Evolutionary conservation across 768 basidiomycete genomes (phyloP).

Genomic region (Psilocybe subaeruginosa): DNA sequence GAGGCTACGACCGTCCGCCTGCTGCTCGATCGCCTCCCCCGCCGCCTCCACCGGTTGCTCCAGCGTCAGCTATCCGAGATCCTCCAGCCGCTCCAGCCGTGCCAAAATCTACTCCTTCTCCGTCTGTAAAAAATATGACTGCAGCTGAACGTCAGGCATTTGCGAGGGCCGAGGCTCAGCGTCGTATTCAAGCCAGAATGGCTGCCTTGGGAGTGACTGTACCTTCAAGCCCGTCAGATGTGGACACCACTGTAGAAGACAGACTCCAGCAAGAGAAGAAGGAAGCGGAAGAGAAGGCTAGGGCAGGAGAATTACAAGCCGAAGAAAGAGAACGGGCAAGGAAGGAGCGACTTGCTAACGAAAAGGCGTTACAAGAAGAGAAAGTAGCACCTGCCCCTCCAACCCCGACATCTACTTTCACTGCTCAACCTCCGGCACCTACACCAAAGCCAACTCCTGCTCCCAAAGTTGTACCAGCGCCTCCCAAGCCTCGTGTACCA

Average conservation of each 20-base stretch:
- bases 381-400: slow-evolving; percentile 34
- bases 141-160: slow-evolving; percentile 81
- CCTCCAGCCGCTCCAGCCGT: slow-evolving; percentile 57
- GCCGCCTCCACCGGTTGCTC: slow-evolving; percentile 56
- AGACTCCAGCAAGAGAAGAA: slow-evolving; percentile 83
- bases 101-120: slow-evolving; percentile 54
- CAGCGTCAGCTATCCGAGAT: slow-evolving; percentile 38
- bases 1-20: slow-evolving; percentile 48
- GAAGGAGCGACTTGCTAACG: slow-evolving; percentile 73
- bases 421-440: slow-evolving; percentile 42
- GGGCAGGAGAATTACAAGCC: slow-evolving; percentile 77
- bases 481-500: slow-evolving; percentile 13
- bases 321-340: slow-evolving; percentile 78
- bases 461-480: slow-evolving; percentile 4
- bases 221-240: slow-evolving; percentile 43
- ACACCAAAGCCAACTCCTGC: slow-evolving; percentile 31
- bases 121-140: slow-evolving; percentile 78
- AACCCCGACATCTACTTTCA: slow-evolving; percentile 37
- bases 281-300: slow-evolving; percentile 88
- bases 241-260: slow-evolving; percentile 86
- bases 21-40: slow-evolving; percentile 54
- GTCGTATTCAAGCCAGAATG: slow-evolving; percentile 84
- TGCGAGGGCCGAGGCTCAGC: slow-evolving; percentile 78
- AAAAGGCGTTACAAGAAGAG: slow-evolving; percentile 64
- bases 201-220: slow-evolving; percentile 77